Base-by-base conservation (phyloP, 2,329 filamentous ascomycete genomes). In the Ceratocystis ficicola region DNA sequence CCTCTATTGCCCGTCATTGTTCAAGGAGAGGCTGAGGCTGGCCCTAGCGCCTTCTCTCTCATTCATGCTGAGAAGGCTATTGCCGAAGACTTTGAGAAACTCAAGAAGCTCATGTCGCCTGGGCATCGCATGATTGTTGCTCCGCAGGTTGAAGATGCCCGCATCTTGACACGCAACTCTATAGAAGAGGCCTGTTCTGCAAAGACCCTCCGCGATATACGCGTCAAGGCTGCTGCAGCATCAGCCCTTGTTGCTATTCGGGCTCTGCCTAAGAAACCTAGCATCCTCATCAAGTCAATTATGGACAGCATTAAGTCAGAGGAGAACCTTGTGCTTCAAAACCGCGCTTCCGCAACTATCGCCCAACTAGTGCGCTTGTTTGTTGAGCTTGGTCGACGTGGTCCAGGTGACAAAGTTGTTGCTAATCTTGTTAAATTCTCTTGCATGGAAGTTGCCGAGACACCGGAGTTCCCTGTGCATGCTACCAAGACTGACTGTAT, bases 241-340 rank as follows among this genome's bases (percentile, higher is more conserved):
- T 90, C 89, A 69, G 92, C 92, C 10, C 77, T 97, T 66, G 88
- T 99, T 62, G 88, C 91, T n/a, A 86, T 97, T 77, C 85, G 86
- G 67, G 82, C 88, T 36, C 81, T 96, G 8, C 93, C 95, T 0
- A 97, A 96, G 82, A 97, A 95, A 74, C 91, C 93, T 8, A 91
- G 90, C 68, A 84, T 87, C 20, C 85, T 96, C 12, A 99, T 99
- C 77, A 96, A 96, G 76, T 90, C 86, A 1, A 89, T 99, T 75
- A 99, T 99, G 94, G 94, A 99, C 74, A 97, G 93, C 72, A 84
- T 99, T 72, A 99, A 97, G 76, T 86, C 86, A 46, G 95, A 99
- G 73, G 94, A 96, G 71, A 97, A 95, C 72, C 76, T 87, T 32
- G 89, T 94, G 70, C 80, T 99, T 1, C 94, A 99, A 74, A 85